Base-by-base conservation (phyloP, 2,329 filamentous ascomycete genomes). In the Pezicula carpinea region DNA sequence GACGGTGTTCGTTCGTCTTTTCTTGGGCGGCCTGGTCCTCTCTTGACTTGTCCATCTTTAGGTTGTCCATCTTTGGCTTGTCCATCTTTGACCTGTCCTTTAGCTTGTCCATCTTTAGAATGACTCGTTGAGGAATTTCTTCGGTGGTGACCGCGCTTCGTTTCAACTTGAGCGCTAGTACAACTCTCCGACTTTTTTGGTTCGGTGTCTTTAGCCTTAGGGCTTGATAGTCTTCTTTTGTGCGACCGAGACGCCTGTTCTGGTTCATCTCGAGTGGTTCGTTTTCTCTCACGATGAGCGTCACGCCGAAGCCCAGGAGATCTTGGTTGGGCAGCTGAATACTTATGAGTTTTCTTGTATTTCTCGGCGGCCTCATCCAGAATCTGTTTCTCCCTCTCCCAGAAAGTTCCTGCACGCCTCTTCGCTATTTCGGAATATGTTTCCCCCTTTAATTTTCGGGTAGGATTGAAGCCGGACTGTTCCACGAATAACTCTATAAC, bases 371-470 rank as follows among this genome's bases (percentile, higher is more conserved):
- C 80, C 33, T 83, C 77, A 64, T 91, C 91, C 41, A 99, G 67
- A 46, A 95, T 72, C 36, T 89, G 80, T 53, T 87, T 83, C 64
- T 99, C 93, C 52, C 92, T 83, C 63, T 92, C 85, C 89, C 91
- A 96, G 50, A 89, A 86, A 6, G 91, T 88, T 0, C 93, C 92
- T 55, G 83, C 83, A 34, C 89, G 82, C 40, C 89, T 83, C 57
- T 85, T 80, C 2, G 93, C 89, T 51, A 97, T 83, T 54, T 99
- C 90, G 59, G 82, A 87, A 65, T 97, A 99, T 0, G 87, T 85
- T 58, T 87, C 81, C 18, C 88, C 88, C 56, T 83, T 83, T 56
- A 83, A 84, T 23, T 72, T 74, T 48, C 85, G 82, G 1, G 88
- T 89, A 0, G 93, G 91, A 58, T 99, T 85, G 63, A 97, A 96